These are phyloP conservation scores for Cyathus striatus DNA, from an alignment of 768 basidiomycete species.

Conservation along the genomic window DNA sequence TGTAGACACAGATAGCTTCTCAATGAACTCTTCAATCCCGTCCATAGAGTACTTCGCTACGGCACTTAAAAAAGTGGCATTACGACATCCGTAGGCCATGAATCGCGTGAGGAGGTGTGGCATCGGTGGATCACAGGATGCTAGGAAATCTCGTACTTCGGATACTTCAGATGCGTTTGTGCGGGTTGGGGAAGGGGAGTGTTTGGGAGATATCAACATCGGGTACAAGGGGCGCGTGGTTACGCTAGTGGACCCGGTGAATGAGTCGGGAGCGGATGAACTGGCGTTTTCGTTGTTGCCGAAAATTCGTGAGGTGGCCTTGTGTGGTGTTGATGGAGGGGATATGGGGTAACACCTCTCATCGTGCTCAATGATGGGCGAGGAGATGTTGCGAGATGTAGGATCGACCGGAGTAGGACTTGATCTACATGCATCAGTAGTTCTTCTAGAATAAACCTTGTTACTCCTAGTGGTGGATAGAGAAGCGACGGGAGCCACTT, in stretches of 20 bases:
- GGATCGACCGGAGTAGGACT: no score
- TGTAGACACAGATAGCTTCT: neutral
- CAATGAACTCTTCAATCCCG: constrained; percentile 4
- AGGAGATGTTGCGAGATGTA: no score
- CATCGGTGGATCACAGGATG: constrained; percentile 4
- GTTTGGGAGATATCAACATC: neutral
- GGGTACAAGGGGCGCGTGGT: neutral
- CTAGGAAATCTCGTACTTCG: constrained; percentile 3
- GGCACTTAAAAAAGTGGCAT: constrained; percentile 1
- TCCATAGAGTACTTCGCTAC: neutral
- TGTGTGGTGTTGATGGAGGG: no score
- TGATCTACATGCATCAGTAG: no score
- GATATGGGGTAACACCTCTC: no score
- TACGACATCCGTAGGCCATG: constrained; percentile 5
- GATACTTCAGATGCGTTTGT: neutral
- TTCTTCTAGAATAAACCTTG: no score
- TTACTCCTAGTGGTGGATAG: no score
- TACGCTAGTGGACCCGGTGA: neutral
- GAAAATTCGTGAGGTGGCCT: no score
- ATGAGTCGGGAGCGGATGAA: neutral
- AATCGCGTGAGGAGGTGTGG: constrained; percentile 1
- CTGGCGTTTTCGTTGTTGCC: no score
- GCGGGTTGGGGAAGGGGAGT: neutral
- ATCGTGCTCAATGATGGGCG: no score
- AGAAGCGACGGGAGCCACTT: no score